Percentiles rank a stretch among this genome's conserved stretches.
Evolutionary conservation across 2,329 filamentous ascomycete species (phyloP).

Genomic region (Seiridium unicorne): DNA sequence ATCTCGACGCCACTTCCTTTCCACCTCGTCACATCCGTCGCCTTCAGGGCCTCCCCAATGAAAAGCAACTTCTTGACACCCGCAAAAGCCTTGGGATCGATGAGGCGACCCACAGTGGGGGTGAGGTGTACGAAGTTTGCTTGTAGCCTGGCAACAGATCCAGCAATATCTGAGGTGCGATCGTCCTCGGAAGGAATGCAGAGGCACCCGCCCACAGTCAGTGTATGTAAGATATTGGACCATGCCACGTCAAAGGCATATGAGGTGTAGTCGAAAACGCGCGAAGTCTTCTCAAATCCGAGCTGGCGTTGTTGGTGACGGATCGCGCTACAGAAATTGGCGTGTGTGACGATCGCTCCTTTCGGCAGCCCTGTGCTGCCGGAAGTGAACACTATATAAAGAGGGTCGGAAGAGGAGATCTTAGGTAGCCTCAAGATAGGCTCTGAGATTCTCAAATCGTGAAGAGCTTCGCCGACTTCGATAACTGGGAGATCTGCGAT

Average conservation of each 20-base stretch:
- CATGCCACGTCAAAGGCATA: neutral
- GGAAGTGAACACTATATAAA: constrained; percentile 42
- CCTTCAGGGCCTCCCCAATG: neutral
- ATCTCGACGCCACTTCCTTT: neutral
- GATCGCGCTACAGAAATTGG: constrained; percentile 14
- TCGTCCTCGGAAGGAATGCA: constrained; percentile 35
- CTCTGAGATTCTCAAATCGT: neutral
- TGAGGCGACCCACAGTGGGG: neutral
- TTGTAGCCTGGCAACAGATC: neutral
- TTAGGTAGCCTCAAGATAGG: neutral
- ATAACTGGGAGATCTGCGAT: neutral
- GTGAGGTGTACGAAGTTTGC: neutral
- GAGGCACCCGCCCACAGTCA: constrained; percentile 24
- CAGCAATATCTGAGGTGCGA: constrained; percentile 16
- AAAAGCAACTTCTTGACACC: neutral
- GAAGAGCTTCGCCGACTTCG: neutral
- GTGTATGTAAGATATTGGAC: neutral
- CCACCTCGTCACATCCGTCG: neutral
- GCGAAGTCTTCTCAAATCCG: constrained; percentile 11
- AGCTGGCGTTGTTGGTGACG: constrained; percentile 8
- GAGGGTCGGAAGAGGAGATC: neutral
- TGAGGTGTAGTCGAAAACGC: constrained; percentile 11
- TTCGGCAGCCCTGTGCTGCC: constrained; percentile 49
- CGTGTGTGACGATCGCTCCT: constrained; percentile 36
- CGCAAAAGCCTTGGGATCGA: neutral